Conservation (phyloP, 2,329 filamentous ascomycete genomes). For the Ascochyta fabae region DNA sequence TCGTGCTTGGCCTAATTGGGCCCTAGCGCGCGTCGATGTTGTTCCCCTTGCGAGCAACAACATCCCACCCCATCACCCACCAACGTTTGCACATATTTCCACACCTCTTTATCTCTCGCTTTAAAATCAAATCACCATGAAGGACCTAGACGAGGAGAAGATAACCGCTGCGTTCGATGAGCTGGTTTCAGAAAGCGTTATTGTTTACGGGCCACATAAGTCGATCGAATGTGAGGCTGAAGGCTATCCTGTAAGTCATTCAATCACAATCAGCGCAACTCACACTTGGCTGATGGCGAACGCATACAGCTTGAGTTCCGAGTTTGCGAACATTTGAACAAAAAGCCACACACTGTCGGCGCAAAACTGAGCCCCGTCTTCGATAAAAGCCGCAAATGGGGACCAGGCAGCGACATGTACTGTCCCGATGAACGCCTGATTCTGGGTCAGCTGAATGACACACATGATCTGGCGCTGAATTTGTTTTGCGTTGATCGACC, state of each 20-base stretch:
- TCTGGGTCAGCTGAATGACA: conserved; percentile 48
- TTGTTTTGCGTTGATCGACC: conserved; percentile 58
- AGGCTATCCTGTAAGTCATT: conserved; percentile 35
- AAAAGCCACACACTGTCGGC: conserved; percentile 40
- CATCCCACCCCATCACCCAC: background rate
- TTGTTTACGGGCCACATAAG: conserved; percentile 34
- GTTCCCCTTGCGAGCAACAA: background rate
- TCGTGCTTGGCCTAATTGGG: background rate
- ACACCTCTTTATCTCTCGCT: background rate
- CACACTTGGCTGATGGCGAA: background rate
- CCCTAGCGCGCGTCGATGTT: background rate
- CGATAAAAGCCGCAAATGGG: conserved; percentile 33
- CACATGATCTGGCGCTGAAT: conserved; percentile 57
- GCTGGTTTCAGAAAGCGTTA: conserved; percentile 32
- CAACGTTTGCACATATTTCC: background rate
- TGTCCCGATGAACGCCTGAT: conserved; percentile 53
- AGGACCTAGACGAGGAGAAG: conserved; percentile 16
- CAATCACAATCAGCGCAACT: background rate
- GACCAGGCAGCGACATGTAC: conserved; percentile 51
- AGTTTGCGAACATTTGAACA: conserved; percentile 36
- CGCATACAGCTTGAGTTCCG: conserved; percentile 40
- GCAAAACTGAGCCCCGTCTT: conserved; percentile 26
- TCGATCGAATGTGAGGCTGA: conserved; percentile 22
- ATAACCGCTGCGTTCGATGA: conserved; percentile 32
- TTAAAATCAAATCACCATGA: conserved; percentile 11